phyloP scores from a whole-genome alignment of 2,329 filamentous ascomycete species.

The Penicillium sp. region DNA sequence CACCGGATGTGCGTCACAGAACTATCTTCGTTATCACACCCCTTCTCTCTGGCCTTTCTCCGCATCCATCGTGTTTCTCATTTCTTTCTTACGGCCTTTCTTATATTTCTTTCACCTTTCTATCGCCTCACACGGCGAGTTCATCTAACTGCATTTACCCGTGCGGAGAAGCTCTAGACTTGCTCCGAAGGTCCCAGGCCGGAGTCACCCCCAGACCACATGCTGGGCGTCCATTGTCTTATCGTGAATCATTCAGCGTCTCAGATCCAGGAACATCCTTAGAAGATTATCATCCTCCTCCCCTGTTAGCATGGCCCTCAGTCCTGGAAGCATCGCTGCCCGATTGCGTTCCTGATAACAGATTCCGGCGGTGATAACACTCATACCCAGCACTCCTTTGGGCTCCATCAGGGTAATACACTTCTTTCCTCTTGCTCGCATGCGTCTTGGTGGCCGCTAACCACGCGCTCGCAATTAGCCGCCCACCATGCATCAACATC shows the following conservation, averaged over 20 bases:
- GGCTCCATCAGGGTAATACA: slow-evolving; percentile 14
- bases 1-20: slow-evolving; percentile 39
- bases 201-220: slow-evolving; percentile 11
- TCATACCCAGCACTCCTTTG: slow-evolving; percentile 6
- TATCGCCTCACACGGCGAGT: slow-evolving; percentile 11
- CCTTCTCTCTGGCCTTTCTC: slow-evolving; percentile 12
- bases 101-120: slow-evolving; percentile 10
- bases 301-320: slow-evolving; percentile 36
- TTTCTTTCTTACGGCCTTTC: neutral
- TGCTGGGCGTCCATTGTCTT: slow-evolving; percentile 7
- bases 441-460: neutral
- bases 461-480: neutral
- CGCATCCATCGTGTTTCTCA: slow-evolving; percentile 1
- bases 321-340: slow-evolving; percentile 23
- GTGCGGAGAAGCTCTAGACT: slow-evolving; percentile 36
- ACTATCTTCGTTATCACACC: slow-evolving; percentile 15
- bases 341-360: slow-evolving; percentile 31
- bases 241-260: slow-evolving; percentile 13
- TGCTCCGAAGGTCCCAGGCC: slow-evolving; percentile 22
- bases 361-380: slow-evolving; percentile 17
- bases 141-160: slow-evolving; percentile 15
- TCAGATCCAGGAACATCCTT: neutral
- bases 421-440: neutral
- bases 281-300: slow-evolving; percentile 3
- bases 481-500: slow-evolving; percentile 76